Percentiles rank a stretch among this genome's conserved stretches.
These are phyloP conservation scores for Pythium catenulatum DNA, from an alignment of 352 stramenopile species.

Conservation along the genomic window DNA sequence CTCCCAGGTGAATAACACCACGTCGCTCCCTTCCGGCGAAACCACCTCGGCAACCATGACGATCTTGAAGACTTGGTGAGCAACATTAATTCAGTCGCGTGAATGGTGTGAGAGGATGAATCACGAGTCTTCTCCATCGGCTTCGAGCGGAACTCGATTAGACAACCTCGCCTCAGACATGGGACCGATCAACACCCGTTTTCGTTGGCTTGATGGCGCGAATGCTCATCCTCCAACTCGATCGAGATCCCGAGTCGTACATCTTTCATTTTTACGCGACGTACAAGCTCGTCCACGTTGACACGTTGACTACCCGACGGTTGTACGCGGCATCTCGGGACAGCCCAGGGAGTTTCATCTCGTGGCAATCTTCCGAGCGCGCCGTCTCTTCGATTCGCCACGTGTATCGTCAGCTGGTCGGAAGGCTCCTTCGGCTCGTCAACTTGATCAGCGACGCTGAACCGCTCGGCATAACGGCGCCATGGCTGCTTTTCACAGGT, in stretches of 20 bases:
- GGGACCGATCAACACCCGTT: constrained; percentile 20
- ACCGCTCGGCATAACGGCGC: constrained; percentile 45
- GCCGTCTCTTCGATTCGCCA: neutral
- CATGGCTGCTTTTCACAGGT: neutral
- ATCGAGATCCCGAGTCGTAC: neutral
- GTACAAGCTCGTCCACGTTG: constrained; percentile 19
- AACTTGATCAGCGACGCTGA: constrained; percentile 46
- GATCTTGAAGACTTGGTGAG: neutral
- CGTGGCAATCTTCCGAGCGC: neutral
- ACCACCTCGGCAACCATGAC: too few relatives aligned
- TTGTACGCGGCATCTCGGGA: constrained; percentile 22
- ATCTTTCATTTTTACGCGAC: constrained; percentile 29
- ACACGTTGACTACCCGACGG: constrained; percentile 9
- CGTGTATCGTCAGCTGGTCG: neutral
- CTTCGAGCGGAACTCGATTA: neutral
- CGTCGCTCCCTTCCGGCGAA: too few relatives aligned
- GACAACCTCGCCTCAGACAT: neutral
- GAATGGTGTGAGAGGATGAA: neutral
- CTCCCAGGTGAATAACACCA: too few relatives aligned
- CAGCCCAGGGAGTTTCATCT: constrained; percentile 8
- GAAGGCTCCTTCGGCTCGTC: neutral
- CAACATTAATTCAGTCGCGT: neutral
- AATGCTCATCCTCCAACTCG: constrained; percentile 1
- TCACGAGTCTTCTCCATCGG: constrained; percentile 6
- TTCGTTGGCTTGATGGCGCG: constrained; percentile 17